phyloP scores from a whole-genome alignment of 1,284 basidiomycete species.

The Psilocybe mexicana region DNA sequence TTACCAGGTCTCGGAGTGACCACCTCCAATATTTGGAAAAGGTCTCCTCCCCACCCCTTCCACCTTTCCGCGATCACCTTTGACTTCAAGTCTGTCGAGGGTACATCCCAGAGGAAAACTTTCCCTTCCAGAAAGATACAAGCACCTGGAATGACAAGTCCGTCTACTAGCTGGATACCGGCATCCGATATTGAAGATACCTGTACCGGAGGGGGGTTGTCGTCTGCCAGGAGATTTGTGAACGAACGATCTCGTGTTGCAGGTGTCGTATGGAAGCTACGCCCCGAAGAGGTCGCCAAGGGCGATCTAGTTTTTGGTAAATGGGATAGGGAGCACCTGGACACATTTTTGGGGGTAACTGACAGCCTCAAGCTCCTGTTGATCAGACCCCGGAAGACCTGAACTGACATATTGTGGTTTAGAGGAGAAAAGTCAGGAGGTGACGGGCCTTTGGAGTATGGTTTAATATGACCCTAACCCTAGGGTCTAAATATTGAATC shows the following conservation, averaged over 20 bases:
- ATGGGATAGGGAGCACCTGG: background rate
- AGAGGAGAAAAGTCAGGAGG: background rate
- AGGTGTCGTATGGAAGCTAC: constrained; percentile 19
- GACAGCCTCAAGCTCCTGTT: background rate
- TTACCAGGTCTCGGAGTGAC: constrained; percentile 85
- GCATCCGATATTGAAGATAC: constrained; percentile 59
- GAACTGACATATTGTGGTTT: background rate
- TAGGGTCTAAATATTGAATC: background rate
- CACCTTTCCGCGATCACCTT: constrained; percentile 35
- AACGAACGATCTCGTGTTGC: constrained; percentile 37
- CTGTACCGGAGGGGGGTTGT: constrained; percentile 67
- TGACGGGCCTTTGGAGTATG: background rate
- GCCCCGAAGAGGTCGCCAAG: background rate
- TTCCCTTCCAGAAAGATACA: constrained; percentile 86
- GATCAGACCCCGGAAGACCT: background rate
- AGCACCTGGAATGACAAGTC: constrained; percentile 75
- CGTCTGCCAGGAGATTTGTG: constrained; percentile 74
- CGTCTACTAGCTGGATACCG: constrained; percentile 72
- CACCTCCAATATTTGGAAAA: constrained; percentile 80
- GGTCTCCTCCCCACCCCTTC: constrained; percentile 70
- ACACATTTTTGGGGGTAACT: background rate
- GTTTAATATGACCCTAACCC: background rate
- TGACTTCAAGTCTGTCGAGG: constrained; percentile 37
- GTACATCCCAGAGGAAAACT: constrained; percentile 90
- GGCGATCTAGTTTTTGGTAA: background rate